Percentiles rank a stretch among this genome's conserved stretches.
Evolutionary conservation across 73 alveolate species (phyloP).

Genomic region (Diophrys sp.): DNA sequence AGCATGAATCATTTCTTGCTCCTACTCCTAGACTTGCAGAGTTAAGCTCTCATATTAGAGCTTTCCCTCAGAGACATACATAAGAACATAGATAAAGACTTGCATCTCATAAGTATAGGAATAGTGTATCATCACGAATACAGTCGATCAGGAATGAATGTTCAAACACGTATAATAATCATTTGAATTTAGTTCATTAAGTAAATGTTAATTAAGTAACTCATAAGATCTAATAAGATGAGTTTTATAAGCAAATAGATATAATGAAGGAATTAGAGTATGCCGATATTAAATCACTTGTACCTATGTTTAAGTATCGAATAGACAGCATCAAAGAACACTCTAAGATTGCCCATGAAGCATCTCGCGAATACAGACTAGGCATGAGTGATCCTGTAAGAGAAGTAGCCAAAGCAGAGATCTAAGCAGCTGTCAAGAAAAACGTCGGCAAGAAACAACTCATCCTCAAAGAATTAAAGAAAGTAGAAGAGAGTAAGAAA

Average conservation of each 20-base stretch:
- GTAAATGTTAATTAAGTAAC: background rate
- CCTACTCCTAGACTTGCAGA: too few species aligned
- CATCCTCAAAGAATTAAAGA: background rate
- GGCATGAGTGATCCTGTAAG: constrained; percentile 44
- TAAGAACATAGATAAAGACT: too few species aligned
- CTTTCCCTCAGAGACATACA: too few species aligned
- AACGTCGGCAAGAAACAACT: constrained; percentile 38
- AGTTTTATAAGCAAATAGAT: background rate
- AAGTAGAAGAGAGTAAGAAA: background rate
- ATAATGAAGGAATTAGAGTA: background rate
- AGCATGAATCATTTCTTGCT: too few species aligned
- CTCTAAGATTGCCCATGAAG: background rate
- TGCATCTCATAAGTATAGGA: too few species aligned
- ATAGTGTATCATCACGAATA: too few species aligned
- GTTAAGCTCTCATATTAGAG: too few species aligned
- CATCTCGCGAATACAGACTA: background rate
- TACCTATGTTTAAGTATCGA: background rate
- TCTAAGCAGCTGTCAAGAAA: constrained; percentile 34
- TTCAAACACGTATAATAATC: too few species aligned
- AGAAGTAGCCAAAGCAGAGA: constrained; percentile 37
- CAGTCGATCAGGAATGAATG: too few species aligned
- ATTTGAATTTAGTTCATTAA: too few species aligned
- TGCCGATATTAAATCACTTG: background rate
- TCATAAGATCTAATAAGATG: background rate
- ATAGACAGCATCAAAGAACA: background rate